These are phyloP conservation scores for Castanea mollissima DNA, from an alignment of 306 rosid species.

Conservation along the genomic window DNA sequence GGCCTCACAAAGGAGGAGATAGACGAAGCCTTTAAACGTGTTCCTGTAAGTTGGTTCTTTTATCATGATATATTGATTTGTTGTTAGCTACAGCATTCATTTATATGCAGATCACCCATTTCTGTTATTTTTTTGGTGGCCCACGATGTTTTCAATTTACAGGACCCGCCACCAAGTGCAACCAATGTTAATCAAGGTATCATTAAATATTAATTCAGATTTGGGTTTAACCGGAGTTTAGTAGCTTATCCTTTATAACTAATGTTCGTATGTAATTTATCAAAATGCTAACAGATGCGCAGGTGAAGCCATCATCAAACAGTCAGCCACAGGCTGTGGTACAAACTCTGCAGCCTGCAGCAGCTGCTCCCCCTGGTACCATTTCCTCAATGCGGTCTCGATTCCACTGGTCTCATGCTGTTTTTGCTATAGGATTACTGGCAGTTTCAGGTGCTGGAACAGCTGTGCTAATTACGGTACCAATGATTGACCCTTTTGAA, in stretches of 20 bases:
- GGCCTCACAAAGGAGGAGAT: slow-evolving; percentile 98
- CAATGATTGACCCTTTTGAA: slow-evolving; percentile 4
- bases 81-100: neutral
- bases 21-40: slow-evolving; percentile 91
- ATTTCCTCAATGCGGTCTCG: slow-evolving; percentile 39
- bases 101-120: slow-evolving; percentile 3
- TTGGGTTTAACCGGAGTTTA: slow-evolving; percentile 20
- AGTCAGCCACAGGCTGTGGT: slow-evolving; percentile 49
- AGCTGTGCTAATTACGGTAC: slow-evolving; percentile 79
- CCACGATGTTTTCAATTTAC: slow-evolving; percentile 22
- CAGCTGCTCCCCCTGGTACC: slow-evolving; percentile 42
- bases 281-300: slow-evolving; percentile 50
- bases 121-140: slow-evolving; percentile 17
- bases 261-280: slow-evolving; percentile 20
- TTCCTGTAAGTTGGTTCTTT: slow-evolving; percentile 59
- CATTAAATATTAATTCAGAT: neutral
- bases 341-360: slow-evolving; percentile 56
- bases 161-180: slow-evolving; percentile 74
- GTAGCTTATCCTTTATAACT: neutral
- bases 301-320: slow-evolving; percentile 41
- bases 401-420: slow-evolving; percentile 88
- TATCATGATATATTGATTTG: neutral
- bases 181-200: slow-evolving; percentile 67
- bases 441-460: slow-evolving; percentile 87
- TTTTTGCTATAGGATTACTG: slow-evolving; percentile 68